Conservation (phyloP, 2,329 filamentous ascomycete genomes). For the Sarocladium kiliense region DNA sequence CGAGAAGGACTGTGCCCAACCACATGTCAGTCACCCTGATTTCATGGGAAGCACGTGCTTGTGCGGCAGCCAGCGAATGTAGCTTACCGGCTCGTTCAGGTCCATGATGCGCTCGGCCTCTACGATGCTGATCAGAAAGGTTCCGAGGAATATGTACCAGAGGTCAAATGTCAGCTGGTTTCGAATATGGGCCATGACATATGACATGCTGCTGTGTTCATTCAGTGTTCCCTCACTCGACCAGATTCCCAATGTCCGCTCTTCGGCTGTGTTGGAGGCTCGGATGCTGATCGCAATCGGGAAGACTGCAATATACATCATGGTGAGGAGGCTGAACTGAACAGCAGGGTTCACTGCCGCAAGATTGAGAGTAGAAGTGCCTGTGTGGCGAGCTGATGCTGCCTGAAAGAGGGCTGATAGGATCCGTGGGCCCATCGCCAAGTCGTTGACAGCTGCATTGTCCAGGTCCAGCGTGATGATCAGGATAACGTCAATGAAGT, state of each 20-base stretch:
- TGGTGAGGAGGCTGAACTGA: constrained; percentile 54
- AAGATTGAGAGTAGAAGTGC: no score
- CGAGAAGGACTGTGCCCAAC: constrained; percentile 5
- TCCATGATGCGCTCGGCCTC: constrained; percentile 11
- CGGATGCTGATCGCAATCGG: constrained; percentile 58
- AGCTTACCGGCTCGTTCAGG: constrained; percentile 7
- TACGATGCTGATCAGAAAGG: constrained; percentile 29
- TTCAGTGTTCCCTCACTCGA: constrained; percentile 24
- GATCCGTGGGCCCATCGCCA: no score
- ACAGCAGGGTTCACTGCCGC: constrained; percentile 51
- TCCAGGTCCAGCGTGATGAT: no score
- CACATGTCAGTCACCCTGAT: no score
- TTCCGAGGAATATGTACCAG: constrained; percentile 35
- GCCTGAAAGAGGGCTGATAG: no score
- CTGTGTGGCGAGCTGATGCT: no score
- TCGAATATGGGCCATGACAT: constrained; percentile 29
- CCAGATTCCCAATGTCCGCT: constrained; percentile 56
- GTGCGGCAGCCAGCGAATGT: background rate
- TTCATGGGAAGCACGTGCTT: no score
- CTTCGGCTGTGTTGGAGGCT: constrained; percentile 57
- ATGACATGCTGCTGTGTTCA: constrained; percentile 22
- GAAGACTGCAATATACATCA: constrained; percentile 63
- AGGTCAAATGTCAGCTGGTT: constrained; percentile 36
- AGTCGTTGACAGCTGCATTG: no score
- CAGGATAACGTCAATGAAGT: no score